Evolutionary conservation across 805 yeast genomes (phyloP), one percentile per base, ranked within the genome.

Genomic region (Lipomyces starkeyi): DNA sequence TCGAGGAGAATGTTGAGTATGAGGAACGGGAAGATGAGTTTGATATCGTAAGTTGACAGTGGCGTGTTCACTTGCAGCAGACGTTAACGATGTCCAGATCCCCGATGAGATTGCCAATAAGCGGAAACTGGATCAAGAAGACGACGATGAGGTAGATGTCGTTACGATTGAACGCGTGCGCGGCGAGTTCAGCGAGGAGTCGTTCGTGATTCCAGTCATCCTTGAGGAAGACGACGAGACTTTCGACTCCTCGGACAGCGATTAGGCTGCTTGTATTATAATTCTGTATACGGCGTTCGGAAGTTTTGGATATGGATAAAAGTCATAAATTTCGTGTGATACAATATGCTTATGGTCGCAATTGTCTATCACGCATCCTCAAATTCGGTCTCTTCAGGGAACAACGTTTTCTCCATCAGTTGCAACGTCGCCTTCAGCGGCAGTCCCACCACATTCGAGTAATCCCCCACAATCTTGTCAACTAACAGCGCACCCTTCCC

Each of bases 1-100:
- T 93, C 56, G 97, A 93, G 75, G 97, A 93, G 74, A 94, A 93
- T 75, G 89, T 91, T 9, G 92, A 90, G 66, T 93, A 94, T 76
- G 87, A 87, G 72, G 98, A 93, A 75, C 84, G 85, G 68, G 98
- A 93, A 77, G 97, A 93, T 76, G 98, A 93, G 78, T 93, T 93
- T 78, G 98, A 93, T 76, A 84, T 90, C 29, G 85, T 86, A 40
- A 37, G 71, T 40, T 54, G 63, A 52, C 20, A 9, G 59, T 61
- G 32, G 54, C 20, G 9, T 8, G 22, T 2, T 43, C 3, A 17
- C 22, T 17, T 7, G 20, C 22, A 17, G 22, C 49, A 4, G 25
- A 6, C 27, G 37, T 22, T 49, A 43, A 43, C 49, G 2, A 58
- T 49, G 86, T 4, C 25, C 29, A 68, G 71, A 52, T 70, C 37